Percentiles rank a stretch among this genome's conserved stretches.
Evolutionary conservation across 371 early-diverging fungal species (phyloP).

Genomic region (Rhizopus delemar): DNA sequence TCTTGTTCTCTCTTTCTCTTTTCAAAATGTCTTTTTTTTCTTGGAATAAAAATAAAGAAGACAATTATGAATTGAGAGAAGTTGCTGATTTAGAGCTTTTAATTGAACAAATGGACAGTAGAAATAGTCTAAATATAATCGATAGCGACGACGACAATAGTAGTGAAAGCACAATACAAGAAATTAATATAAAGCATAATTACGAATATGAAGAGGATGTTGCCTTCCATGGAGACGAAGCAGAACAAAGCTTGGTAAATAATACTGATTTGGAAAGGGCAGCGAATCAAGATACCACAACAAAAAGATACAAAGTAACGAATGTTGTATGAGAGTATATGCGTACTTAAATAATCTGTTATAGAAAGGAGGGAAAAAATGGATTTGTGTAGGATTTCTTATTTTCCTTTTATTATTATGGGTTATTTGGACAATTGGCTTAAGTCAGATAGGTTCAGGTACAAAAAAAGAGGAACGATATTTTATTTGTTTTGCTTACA

Average conservation of each 20-base stretch:
- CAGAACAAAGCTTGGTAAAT: constrained; percentile 16
- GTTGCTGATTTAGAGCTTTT: constrained; percentile 33
- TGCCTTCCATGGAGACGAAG: constrained; percentile 23
- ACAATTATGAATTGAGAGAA: constrained; percentile 33
- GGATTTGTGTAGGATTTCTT: constrained; percentile 32
- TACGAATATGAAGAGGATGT: constrained; percentile 27
- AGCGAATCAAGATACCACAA: background rate
- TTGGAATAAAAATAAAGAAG: background rate
- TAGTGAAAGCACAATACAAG: constrained; percentile 23
- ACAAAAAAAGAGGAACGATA: background rate
- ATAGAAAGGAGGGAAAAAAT: constrained; percentile 22
- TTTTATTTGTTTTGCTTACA: background rate
- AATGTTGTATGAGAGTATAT: background rate
- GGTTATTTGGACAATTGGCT: constrained; percentile 43
- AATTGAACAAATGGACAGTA: constrained; percentile 32
- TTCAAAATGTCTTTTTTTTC: background rate
- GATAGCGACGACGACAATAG: constrained; percentile 21
- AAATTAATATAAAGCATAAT: constrained; percentile 4
- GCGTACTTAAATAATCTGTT: background rate
- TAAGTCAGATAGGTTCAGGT: constrained; percentile 23
- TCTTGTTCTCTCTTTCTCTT: background rate
- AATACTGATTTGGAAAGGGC: constrained; percentile 9
- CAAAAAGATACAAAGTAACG: constrained; percentile 4
- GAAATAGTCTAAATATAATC: constrained; percentile 26
- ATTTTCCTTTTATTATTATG: constrained; percentile 25